Base-by-base conservation (phyloP, 2,329 filamentous ascomycete species). In the Exophiala aquamarina region DNA sequence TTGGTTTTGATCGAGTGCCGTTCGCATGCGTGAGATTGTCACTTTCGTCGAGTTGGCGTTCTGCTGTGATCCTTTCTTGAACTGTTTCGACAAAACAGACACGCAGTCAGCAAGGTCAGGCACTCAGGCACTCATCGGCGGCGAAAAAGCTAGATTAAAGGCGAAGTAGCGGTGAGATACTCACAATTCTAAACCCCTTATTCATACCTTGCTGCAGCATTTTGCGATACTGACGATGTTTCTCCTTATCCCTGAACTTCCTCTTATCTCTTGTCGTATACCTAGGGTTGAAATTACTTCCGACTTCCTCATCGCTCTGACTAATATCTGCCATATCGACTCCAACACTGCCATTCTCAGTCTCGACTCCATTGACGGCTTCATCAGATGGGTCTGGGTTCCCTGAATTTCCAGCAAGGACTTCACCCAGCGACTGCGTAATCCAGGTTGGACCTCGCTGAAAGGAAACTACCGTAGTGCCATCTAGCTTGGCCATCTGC, bases 161-260 rank as follows among this genome's bases (percentile, higher is more conserved):
- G n/a, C n/a, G n/a, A n/a, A n/a, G n/a, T n/a, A n/a, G n/a, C n/a
- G n/a, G n/a, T n/a, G n/a, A 19, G 17, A 34, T 4, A 36, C n/a
- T 26, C 41, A 54, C 51, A 14, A 56, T 29, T 20, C 40, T 44
- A 32, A 58, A 58, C 7, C 50, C 50, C 13, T 43, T 46, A 32
- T 58, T 58, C 44, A 56, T 54, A 2, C 45, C 41, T 23, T 58
- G 55, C 14, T 52, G 45, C 9, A 70, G 62, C 32, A 59, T 63
- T 52, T 67, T 69, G 3, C 67, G 55, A 46, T 68, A 67, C 13
- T 61, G 47, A 17, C 61, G 61, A 44, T 66, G 58, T n/a, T 58
- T 58, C 38, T 62, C 56, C 7, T 62, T n/a, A 52, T 51, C 45
- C 15, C n/a, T 11, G 35, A 61, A 63, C 3, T 37, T 29, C 20